phyloP scores from a whole-genome alignment of 1,284 basidiomycete species.

The Pseudozyma sp. region DNA sequence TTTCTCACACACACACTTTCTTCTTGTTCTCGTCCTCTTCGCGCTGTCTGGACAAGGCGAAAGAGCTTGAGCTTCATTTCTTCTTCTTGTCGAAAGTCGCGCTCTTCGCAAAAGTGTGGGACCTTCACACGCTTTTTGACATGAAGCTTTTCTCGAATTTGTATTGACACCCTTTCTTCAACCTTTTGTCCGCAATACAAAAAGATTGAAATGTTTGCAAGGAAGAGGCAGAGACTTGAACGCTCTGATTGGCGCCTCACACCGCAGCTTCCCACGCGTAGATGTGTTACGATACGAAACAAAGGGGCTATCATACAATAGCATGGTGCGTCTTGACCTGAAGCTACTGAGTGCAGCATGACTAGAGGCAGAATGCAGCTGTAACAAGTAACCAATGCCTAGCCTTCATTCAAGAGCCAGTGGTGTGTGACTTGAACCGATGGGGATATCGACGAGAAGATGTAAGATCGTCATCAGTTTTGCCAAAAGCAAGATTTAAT shows the following conservation, averaged over 20 bases:
- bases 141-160: slow-evolving; percentile 7
- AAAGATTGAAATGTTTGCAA: too few relatives aligned
- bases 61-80: not conserved
- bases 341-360: too few relatives aligned
- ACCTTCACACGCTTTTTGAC: too few relatives aligned
- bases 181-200: slow-evolving; percentile 1
- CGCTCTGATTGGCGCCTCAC: slow-evolving; percentile 14
- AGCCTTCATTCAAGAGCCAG: too few relatives aligned
- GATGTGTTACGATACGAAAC: not conserved
- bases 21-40: slow-evolving; percentile 2
- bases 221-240: not conserved
- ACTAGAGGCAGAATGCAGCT: too few relatives aligned
- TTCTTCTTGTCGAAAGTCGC: not conserved
- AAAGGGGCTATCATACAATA: not conserved
- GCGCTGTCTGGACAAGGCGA: not conserved
- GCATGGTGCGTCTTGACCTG: too few relatives aligned
- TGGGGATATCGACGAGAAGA: too few relatives aligned
- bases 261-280: slow-evolving; percentile 16
- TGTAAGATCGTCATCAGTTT: slow-evolving; percentile 6
- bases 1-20: slow-evolving; percentile 1
- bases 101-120: too few relatives aligned
- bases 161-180: slow-evolving; percentile 4
- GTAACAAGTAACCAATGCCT: too few relatives aligned
- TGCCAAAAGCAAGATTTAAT: too few relatives aligned
- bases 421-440: too few relatives aligned